Conservation (phyloP, 495 filamentous ascomycete genomes). For the Aspergillus cavernicola region DNA sequence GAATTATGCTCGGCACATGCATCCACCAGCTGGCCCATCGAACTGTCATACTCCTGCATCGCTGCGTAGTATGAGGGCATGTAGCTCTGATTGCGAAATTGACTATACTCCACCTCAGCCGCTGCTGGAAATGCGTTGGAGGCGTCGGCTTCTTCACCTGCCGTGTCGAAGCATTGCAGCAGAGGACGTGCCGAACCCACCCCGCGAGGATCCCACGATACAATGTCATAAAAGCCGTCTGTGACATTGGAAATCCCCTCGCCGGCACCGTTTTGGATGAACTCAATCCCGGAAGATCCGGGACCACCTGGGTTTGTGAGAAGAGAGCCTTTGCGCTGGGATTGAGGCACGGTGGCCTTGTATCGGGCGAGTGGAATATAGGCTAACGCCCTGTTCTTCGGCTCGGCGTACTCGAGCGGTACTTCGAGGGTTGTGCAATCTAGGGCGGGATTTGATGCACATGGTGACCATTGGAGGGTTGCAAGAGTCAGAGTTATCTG, state of each 20-base stretch:
- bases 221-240: slow-evolving; percentile 1
- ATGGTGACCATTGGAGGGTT: slow-evolving; percentile 2
- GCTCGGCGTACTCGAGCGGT: slow-evolving; percentile 5
- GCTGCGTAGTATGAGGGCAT: not conserved
- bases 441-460: not conserved
- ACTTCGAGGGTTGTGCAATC: slow-evolving; percentile 7
- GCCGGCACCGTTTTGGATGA: not conserved
- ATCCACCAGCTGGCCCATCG: not conserved
- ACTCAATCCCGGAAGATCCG: not conserved
- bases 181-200: not conserved
- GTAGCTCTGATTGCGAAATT: slow-evolving; percentile 3
- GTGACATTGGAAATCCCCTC: slow-evolving; percentile 2
- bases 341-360: not conserved
- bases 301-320: slow-evolving; percentile 11
- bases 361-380: slow-evolving; percentile 2
- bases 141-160: not conserved
- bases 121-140: not conserved
- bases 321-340: slow-evolving; percentile 2
- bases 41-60: not conserved
- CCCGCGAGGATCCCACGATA: slow-evolving; percentile 8
- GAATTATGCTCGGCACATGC: slow-evolving; percentile 3
- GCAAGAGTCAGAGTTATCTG: not conserved
- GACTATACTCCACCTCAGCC: slow-evolving; percentile 4
- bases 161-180: not conserved
- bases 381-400: not conserved